Base-by-base conservation (phyloP, 1,139 yeast species). In the Saccharomycopsis hybrid region DNA sequence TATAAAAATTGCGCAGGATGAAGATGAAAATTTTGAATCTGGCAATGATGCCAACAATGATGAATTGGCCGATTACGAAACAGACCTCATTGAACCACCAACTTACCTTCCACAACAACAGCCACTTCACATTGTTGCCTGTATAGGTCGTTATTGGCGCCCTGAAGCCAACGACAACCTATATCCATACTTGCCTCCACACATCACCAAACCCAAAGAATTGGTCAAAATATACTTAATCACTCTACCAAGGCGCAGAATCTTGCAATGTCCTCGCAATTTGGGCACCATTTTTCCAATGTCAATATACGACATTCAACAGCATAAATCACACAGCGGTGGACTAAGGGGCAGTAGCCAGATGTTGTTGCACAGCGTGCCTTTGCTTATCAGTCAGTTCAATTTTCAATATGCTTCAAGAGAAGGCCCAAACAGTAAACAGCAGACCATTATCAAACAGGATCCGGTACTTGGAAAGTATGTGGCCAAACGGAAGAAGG, bases 101-200 rank as follows among this genome's bases (percentile, higher is more conserved):
- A 11, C 7, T 8, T 31, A 31, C 35, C 35, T 31, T 31, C 35
- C 35, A 7, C 7, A 31, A 11, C 35, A 31, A 11, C 35, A 7
- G 35, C 35, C 11, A 7, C 11, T 31, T 31, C 11, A 31, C 7
- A 31, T 31, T 11, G 64, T 63, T 30, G 68, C 64, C 41, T 62
- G 69, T 42, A 44, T 67, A 11, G 65, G 65, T 1, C 68, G 64
- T 49, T 68, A 71, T 71, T 68, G 68, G 65, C 62, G 71, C 50
- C 71, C 71, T 3, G 65, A 66, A 45, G 58, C 60, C 38, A 68
- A 65, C 35, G 59, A 60, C 2, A 60, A 59, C 52, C 62, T 65
- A 54, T 68, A 68, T 49, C 72, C 72, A 11, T 68, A 66, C 50
- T 58, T 65, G 36, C 66, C 70, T 2, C 65, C 66, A 3, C 69